These are phyloP conservation scores for Bolboschoenus planiculmis DNA, from an alignment of 176 grass and related monocot genomes.

Conservation along the genomic window DNA sequence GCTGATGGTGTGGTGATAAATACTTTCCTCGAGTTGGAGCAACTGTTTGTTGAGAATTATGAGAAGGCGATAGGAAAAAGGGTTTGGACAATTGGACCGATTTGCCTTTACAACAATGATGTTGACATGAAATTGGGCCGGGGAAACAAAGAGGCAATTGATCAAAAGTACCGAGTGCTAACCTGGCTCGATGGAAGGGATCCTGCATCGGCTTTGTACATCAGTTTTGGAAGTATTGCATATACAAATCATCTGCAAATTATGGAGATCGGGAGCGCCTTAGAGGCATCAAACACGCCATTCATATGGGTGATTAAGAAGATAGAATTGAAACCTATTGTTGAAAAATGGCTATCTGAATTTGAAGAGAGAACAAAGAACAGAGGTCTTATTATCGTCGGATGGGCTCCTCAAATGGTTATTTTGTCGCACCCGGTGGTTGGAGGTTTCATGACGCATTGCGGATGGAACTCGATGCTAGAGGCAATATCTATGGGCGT, in stretches of 20 bases:
- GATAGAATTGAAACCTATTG: slow-evolving; percentile 3
- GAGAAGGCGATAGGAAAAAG: background rate
- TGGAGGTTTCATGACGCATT: slow-evolving; percentile 48
- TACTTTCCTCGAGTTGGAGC: slow-evolving; percentile 1
- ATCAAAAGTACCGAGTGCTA: background rate
- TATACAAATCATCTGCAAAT: slow-evolving; percentile 1
- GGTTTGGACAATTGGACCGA: slow-evolving; percentile 3
- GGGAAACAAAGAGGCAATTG: slow-evolving; percentile 5
- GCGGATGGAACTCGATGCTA: slow-evolving; percentile 50
- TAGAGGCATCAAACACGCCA: slow-evolving; percentile 27
- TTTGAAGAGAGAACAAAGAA: slow-evolving; percentile 34
- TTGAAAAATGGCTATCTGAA: slow-evolving; percentile 28
- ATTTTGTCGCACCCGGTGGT: slow-evolving; percentile 43
- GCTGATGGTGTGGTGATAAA: background rate
- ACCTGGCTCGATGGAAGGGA: background rate
- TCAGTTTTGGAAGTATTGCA: background rate
- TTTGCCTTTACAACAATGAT: slow-evolving; percentile 23
- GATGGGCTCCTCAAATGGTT: slow-evolving; percentile 58
- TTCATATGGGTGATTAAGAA: slow-evolving; percentile 61
- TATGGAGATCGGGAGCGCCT: slow-evolving; percentile 21
- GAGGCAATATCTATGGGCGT: slow-evolving; percentile 45
- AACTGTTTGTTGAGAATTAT: background rate
- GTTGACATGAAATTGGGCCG: background rate
- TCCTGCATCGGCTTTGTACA: background rate
- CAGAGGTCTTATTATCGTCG: slow-evolving; percentile 31